Evolutionary conservation across 106 monocot genomes (phyloP), one percentile per base, ranked within the genome.

Genomic region (Dendrobium nobile): DNA sequence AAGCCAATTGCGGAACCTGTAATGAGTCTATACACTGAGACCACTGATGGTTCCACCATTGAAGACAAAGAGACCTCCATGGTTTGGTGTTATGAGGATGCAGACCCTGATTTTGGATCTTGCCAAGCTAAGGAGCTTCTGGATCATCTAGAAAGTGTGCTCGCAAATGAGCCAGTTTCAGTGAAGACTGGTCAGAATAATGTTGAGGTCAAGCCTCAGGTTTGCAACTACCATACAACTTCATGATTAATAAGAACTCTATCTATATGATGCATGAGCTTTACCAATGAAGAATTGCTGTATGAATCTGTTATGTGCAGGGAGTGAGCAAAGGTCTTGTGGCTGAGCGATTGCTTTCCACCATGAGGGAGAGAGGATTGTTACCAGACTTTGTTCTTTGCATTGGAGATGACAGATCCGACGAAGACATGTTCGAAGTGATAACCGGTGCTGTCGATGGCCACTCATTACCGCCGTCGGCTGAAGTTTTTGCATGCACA

Each of bases 361-460:
- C 61, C 72, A 90, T 90, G 86, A 54, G 79, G 73, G 82, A 80
- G 54, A 82, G 86, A 77, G 85, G 84, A 19, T 68, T 77, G 17
- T 79, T 76, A 4, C 84, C 88, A 2, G 92, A 92, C 81, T 92
- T 90, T 55, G 79, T 90, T 4, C 80, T 92, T 11, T 92, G 90
- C 56, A 85, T 92, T n/a, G 92, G 92, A 15, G 92, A 92, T 51
- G 92, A 92, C 72, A 59, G 88, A 5, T 92, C 92, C 0, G 92
- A 92, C 47, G 92, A 92, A 86, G 92, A 92, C 26, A 92, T 92
- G 92, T 92, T 92, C 27, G 88, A 92, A 83, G 86, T 86, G 44
- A 86, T 92, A 61, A 84, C 84, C 16, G 58, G 51, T 22, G 74
- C 86, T 0, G 54, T 84, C 16, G 65, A 26, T 7, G 79, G 82